Evolutionary conservation across 2,329 filamentous ascomycete species (phyloP).

Genomic region (Metarhizium brunneum): DNA sequence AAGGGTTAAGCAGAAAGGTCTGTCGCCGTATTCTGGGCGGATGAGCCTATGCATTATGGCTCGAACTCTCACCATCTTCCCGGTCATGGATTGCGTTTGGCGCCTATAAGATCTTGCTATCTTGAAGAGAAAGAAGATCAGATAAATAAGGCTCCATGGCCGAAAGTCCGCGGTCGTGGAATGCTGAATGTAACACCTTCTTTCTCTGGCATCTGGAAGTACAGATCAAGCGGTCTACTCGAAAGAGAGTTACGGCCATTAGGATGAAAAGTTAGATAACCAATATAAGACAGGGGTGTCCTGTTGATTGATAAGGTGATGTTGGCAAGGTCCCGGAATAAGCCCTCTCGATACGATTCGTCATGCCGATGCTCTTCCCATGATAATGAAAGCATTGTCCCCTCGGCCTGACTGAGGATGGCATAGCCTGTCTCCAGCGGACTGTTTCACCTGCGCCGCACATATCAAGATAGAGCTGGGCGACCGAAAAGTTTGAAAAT

Average conservation of each 20-base stretch:
- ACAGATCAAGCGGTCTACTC: slow-evolving; percentile 9
- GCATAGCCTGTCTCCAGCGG: background rate
- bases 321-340: background rate
- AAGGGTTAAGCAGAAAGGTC: slow-evolving; percentile 22
- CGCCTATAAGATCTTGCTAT: slow-evolving; percentile 23
- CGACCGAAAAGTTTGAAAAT: background rate
- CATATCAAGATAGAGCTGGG: background rate
- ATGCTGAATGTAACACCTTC: slow-evolving; percentile 23
- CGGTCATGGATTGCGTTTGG: slow-evolving; percentile 20
- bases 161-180: slow-evolving; percentile 20
- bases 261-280: background rate
- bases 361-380: background rate
- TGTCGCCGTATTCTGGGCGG: slow-evolving; percentile 12
- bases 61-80: slow-evolving; percentile 19
- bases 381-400: background rate
- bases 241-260: background rate
- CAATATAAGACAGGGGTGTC: background rate
- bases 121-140: slow-evolving; percentile 23
- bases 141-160: slow-evolving; percentile 17
- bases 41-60: slow-evolving; percentile 14
- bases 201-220: slow-evolving; percentile 23
- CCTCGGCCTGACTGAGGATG: background rate
- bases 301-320: background rate
- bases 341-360: background rate
- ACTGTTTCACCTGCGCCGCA: background rate